A percentile compares a stretch with the other conserved stretches of the same genome.
These are phyloP conservation scores for Neonectria coccinea DNA, from an alignment of 2,329 filamentous ascomycete species.

Conservation along the genomic window DNA sequence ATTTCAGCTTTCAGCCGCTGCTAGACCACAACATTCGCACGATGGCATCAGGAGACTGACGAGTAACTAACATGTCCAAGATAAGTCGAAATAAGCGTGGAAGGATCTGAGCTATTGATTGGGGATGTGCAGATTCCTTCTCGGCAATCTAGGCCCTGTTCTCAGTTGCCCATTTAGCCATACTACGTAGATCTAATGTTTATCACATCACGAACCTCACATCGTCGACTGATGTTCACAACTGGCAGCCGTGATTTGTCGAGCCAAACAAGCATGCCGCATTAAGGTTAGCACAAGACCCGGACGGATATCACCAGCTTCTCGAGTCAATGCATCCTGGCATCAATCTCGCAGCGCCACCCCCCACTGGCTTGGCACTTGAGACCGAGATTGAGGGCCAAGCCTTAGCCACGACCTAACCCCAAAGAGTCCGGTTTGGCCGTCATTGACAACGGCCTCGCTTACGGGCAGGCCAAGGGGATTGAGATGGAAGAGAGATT, in stretches of 20 bases:
- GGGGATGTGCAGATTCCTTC: neutral
- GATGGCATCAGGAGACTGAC: neutral
- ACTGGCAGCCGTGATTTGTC: neutral
- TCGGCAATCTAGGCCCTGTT: slow-evolving; percentile 2
- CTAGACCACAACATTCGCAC: neutral
- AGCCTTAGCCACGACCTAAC: neutral
- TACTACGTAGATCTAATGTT: neutral
- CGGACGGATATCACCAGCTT: neutral
- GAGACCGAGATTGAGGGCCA: slow-evolving; percentile 24
- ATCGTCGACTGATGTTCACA: neutral
- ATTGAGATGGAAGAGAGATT: slow-evolving; percentile 16
- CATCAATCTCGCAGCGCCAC: slow-evolving; percentile 16
- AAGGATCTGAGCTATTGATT: neutral
- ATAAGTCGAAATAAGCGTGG: neutral
- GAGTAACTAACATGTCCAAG: neutral
- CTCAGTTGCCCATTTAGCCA: neutral
- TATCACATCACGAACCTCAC: neutral
- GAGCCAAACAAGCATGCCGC: slow-evolving; percentile 14
- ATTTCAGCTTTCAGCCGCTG: slow-evolving; percentile 12
- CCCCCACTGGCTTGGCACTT: slow-evolving; percentile 1
- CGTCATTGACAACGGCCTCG: slow-evolving; percentile 1
- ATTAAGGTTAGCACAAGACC: slow-evolving; percentile 4
- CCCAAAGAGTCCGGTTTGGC: slow-evolving; percentile 11
- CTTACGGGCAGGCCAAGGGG: slow-evolving; percentile 13
- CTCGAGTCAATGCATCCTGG: neutral